Percentiles rank a stretch among this genome's conserved stretches.
phyloP scores from a whole-genome alignment of 2,329 filamentous ascomycete species.

The Septoria linicola region DNA sequence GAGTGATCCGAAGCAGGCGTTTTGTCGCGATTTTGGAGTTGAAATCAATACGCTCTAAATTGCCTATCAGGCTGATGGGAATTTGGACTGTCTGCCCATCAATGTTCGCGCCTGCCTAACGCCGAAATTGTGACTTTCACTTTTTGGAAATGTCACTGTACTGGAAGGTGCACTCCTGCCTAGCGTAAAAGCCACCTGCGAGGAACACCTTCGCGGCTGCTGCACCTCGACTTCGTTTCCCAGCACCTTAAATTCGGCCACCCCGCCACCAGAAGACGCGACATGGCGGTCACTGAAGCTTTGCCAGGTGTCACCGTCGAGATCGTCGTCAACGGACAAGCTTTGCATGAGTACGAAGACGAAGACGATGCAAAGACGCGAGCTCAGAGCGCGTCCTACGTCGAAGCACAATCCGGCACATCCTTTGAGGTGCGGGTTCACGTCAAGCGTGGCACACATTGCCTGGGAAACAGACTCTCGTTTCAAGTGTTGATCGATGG shows the following conservation, averaged over 20 bases:
- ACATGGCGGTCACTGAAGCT: not conserved
- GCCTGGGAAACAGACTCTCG: not conserved
- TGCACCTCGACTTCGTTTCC: not conserved
- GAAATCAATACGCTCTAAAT: conserved; percentile 23
- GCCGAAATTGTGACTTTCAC: not conserved
- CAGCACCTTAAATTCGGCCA: not conserved
- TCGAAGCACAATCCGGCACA: not conserved
- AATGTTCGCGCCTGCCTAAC: too few species aligned
- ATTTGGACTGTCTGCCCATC: too few species aligned
- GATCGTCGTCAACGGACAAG: not conserved
- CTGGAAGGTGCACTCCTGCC: too few species aligned
- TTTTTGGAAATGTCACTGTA: not conserved
- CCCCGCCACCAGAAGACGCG: too few species aligned
- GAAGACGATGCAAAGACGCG: not conserved
- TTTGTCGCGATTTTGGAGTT: conserved; percentile 28
- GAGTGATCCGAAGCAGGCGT: conserved; percentile 24
- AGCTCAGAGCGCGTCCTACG: not conserved
- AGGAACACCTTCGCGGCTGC: too few species aligned
- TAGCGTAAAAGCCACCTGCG: not conserved
- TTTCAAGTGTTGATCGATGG: not conserved
- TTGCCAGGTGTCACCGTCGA: not conserved
- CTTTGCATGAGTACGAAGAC: conserved; percentile 1
- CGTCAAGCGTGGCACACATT: not conserved
- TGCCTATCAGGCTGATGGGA: too few species aligned
- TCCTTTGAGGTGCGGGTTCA: not conserved